Evolutionary conservation across 2,329 filamentous ascomycete genomes (phyloP), one percentile per base, ranked within the genome.

Genomic region (Dendryphion nanum): DNA sequence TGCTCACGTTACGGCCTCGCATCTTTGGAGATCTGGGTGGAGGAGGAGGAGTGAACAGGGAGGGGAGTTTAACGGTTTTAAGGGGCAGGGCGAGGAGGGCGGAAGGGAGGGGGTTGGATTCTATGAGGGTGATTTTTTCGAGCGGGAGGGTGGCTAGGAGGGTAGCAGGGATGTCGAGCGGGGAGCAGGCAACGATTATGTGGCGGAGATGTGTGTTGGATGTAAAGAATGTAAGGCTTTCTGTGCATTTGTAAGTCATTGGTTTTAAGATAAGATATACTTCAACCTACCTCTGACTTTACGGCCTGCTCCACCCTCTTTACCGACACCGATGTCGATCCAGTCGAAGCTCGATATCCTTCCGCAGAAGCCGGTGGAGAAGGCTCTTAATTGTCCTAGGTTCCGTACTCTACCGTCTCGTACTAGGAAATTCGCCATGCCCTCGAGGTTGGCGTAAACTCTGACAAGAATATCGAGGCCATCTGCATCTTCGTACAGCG

Each of bases 261-360:
- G 36, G 8, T 18, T 15, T 18, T 15, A 16, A 26, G 10, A 5
- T 17, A 7, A 26, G 18, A 17, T 5, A 5, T 33, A n/a, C n/a
- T n/a, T n/a, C n/a, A n/a, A 30, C 52, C 18, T 41, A 61, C 62
- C 62, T 51, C 58, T 42, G 4, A 66, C 55, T 38, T 66, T 66
- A 21, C 61, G 41, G 18, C 50, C 60, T 6, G 54, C 48, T 19
- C 52, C 50, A 3, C 62, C 62, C 41, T 66, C 62, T 32, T 66
- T 66, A 2, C 59, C 57, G 3, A 64, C 54, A 3, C 62, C 62
- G 2, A 62, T 56, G 34, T 66, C 62, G 10, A 64, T 44, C 44
- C 59, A 64, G 40, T 66, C 62, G 32, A 64, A 66, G 36, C 53
- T 58, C 4, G 61, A 53, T 38, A 64, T 61, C 3, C 62, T 42